phyloP scores from a whole-genome alignment of 2,329 filamentous ascomycete species.

The Lasiodiplodia sp. region DNA sequence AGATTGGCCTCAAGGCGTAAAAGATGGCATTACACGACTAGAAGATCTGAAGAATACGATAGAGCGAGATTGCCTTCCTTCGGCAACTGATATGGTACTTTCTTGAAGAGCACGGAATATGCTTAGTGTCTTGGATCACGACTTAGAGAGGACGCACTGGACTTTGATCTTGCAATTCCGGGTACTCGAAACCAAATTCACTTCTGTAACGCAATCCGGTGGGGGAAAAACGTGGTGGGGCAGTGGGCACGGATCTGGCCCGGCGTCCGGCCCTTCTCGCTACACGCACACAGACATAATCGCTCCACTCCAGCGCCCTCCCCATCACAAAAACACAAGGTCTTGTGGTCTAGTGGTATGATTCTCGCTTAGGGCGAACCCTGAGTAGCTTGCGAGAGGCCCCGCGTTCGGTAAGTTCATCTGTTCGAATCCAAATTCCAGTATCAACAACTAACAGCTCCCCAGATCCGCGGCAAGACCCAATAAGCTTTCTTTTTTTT shows the following conservation, averaged over 20 bases:
- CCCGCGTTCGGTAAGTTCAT: constrained; percentile 18
- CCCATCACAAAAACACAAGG: neutral
- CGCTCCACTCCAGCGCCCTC: neutral
- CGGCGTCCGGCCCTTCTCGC: neutral
- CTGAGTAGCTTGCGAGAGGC: constrained; percentile 19
- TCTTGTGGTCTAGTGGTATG: constrained; percentile 24
- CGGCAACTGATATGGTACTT: no score
- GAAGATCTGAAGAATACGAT: neutral
- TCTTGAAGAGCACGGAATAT: no score
- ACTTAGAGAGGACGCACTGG: no score
- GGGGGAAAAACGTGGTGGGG: neutral
- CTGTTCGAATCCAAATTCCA: neutral
- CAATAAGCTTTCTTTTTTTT: neutral
- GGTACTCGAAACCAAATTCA: neutral
- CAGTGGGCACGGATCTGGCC: neutral
- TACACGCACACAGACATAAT: neutral
- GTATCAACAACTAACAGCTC: neutral
- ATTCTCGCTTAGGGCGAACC: constrained; percentile 20
- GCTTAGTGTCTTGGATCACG: no score
- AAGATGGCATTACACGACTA: neutral
- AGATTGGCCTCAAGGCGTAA: neutral
- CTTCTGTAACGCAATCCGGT: neutral
- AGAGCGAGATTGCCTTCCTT: neutral
- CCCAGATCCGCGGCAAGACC: constrained; percentile 18
- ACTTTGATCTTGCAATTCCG: no score